Conservation (phyloP, 1,284 basidiomycete genomes). For the Cutaneotrichosporon mucoides region DNA sequence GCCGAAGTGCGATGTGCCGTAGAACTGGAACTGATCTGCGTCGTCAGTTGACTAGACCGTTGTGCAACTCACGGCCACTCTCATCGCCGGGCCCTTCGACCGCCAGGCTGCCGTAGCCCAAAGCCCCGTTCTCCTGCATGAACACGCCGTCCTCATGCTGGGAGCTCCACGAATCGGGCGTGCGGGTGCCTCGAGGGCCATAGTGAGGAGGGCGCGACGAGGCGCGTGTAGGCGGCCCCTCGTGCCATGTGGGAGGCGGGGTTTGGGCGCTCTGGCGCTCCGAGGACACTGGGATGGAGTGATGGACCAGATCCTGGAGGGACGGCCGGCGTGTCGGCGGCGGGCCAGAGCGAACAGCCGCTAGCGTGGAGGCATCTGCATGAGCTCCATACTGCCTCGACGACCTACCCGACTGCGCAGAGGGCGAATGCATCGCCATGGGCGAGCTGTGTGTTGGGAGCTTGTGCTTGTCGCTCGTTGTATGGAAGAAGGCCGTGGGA, state of each 20-base stretch:
- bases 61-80: conserved; percentile 12
- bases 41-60: neutral
- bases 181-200: neutral
- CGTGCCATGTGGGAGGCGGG: neutral
- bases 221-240: neutral
- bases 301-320: conserved; percentile 3
- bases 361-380: too few species aligned
- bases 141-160: conserved; percentile 17
- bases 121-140: conserved; percentile 27
- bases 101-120: conserved; percentile 24
- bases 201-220: neutral
- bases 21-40: conserved; percentile 28
- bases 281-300: conserved; percentile 9
- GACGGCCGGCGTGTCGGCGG: neutral
- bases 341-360: neutral
- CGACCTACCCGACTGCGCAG: neutral
- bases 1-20: conserved; percentile 32
- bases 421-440: neutral
- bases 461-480: too few species aligned
- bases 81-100: conserved; percentile 16
- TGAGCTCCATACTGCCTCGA: too few species aligned
- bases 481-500: neutral
- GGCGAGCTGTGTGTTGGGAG: too few species aligned
- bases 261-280: conserved; percentile 13
- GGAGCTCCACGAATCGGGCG: conserved; percentile 2